Base-by-base conservation (phyloP, 805 yeast species). In the Ogataea nakhonphanomensis region DNA sequence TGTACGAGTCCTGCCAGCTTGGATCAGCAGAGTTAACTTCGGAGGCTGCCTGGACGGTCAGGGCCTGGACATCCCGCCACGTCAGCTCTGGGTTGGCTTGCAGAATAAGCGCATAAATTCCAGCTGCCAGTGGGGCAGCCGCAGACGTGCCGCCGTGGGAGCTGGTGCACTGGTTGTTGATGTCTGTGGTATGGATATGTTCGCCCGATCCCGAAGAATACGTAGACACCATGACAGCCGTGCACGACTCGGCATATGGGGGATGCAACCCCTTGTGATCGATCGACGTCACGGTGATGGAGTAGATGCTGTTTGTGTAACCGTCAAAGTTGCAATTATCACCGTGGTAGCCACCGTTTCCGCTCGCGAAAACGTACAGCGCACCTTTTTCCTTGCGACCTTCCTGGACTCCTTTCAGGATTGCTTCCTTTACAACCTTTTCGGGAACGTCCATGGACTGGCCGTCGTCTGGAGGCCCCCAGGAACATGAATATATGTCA, bases 381-480 rank as follows among this genome's bases (percentile, higher is more conserved):
- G 95, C 78, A 22, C 99, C 99, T 57, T 82, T 83, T 4, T 79
- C 76, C 8, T 71, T 59, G 48, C 99, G 71, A 14, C 99, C 99
- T 21, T 84, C 81, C 48, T 75, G 79, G 11, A 87, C 73, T 38
- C 96, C 97, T 55, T 80, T 84, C n/a, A 85, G 59, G 61, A 93
- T 73, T 1, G 98, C 95, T 45, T 85, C 79, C 54, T 77, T 75
- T 6, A 91, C 96, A 22, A 91, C 54, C 25, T 67, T 60, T 17
- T 86, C 85, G 0, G 99, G 99, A 3, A 78, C 93, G 37, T 86
- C 89, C 73, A 93, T 77, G 1, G 95, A 76, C 41, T 62, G 71
- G 0, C 99, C 99, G 59, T 91, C 86, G 61, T 93, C 99, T 3
- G 88, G 76, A 2, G 99, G 99, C 7, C 99, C 99, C 99, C 99